Evolutionary conservation across 768 basidiomycete genomes (phyloP).

Genomic region (Suillus decipiens): DNA sequence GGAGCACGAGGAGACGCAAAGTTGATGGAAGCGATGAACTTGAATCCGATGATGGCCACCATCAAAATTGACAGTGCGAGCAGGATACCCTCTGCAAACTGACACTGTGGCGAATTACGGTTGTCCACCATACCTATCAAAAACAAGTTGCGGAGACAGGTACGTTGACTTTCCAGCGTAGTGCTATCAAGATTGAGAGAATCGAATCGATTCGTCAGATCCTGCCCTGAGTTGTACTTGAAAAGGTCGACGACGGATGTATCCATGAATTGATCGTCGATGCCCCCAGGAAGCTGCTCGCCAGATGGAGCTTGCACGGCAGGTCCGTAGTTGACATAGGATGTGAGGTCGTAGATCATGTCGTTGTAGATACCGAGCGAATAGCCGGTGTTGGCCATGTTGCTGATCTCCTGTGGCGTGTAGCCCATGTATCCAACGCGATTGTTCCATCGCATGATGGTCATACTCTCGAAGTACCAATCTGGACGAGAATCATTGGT

Average conservation of each 20-base stretch:
- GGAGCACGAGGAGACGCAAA: constrained; percentile 80
- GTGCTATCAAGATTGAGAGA: constrained; percentile 58
- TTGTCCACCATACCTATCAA: constrained; percentile 90
- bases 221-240: constrained; percentile 69
- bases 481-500: constrained; percentile 92
- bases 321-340: constrained; percentile 75
- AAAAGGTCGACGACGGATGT: constrained; percentile 71
- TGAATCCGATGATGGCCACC: constrained; percentile 95
- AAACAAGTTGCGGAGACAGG: constrained; percentile 93
- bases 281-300: constrained; percentile 40
- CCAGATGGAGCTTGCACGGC: constrained; percentile 51
- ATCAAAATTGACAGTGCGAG: constrained; percentile 88
- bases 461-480: constrained; percentile 98
- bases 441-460: constrained; percentile 84
- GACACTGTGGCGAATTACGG: constrained; percentile 88
- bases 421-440: constrained; percentile 89
- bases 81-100: constrained; percentile 89
- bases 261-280: constrained; percentile 71
- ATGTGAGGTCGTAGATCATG: constrained; percentile 84
- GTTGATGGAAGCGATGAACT: constrained; percentile 89
- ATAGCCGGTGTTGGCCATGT: constrained; percentile 61
- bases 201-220: constrained; percentile 79
- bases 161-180: constrained; percentile 70
- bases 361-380: constrained; percentile 86
- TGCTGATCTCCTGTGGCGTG: constrained; percentile 72